phyloP scores from a whole-genome alignment of 2,329 filamentous ascomycete species.

The Fusarium nurragi region DNA sequence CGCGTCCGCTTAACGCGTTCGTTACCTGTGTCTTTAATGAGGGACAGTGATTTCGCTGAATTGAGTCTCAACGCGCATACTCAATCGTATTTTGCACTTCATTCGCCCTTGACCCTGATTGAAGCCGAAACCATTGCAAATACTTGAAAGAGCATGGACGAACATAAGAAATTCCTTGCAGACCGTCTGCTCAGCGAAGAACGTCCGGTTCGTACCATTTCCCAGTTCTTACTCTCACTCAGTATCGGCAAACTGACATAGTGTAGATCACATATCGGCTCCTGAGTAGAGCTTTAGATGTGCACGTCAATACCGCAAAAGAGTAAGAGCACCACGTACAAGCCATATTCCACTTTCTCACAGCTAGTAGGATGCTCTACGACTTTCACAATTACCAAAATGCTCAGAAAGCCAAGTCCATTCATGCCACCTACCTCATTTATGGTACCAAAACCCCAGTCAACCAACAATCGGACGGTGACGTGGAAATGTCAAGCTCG shows the following conservation, averaged over 20 bases:
- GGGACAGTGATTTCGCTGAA: slow-evolving; percentile 9
- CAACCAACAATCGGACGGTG: slow-evolving; percentile 61
- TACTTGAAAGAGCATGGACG: slow-evolving; percentile 53
- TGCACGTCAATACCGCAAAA: slow-evolving; percentile 89
- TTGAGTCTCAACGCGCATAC: slow-evolving; percentile 1
- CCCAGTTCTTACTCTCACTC: background rate
- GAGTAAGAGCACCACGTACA: slow-evolving; percentile 64
- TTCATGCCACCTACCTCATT: slow-evolving; percentile 94
- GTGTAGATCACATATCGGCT: slow-evolving; percentile 84
- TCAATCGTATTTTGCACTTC: background rate
- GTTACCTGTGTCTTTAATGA: slow-evolving; percentile 8
- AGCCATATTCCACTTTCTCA: slow-evolving; percentile 21
- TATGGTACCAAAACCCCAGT: slow-evolving; percentile 70
- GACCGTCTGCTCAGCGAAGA: slow-evolving; percentile 80
- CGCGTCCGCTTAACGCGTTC: slow-evolving; percentile 44
- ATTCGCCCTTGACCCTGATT: background rate
- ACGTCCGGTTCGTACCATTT: slow-evolving; percentile 65
- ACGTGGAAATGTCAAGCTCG: slow-evolving; percentile 76
- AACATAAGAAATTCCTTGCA: slow-evolving; percentile 77
- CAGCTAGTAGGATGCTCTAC: slow-evolving; percentile 78
- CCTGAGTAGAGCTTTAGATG: slow-evolving; percentile 81
- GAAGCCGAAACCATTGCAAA: background rate
- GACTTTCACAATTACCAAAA: slow-evolving; percentile 86
- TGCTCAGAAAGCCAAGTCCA: slow-evolving; percentile 78
- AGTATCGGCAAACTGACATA: slow-evolving; percentile 15